Evolutionary conservation across 2,329 filamentous ascomycete genomes (phyloP).

Genomic region (Fusarium floridanum): DNA sequence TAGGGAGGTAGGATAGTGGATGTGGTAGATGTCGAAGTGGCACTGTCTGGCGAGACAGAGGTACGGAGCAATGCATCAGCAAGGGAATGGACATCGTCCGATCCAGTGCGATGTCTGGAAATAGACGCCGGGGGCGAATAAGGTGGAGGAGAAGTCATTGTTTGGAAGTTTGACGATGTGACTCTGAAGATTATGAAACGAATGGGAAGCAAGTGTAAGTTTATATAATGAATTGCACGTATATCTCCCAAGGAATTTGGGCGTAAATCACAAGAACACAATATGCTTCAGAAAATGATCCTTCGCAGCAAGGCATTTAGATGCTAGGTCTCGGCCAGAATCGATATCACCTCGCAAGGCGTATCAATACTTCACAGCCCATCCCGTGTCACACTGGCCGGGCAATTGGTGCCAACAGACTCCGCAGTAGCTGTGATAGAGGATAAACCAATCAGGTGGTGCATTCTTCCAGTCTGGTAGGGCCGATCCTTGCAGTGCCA

Average conservation of each 20-base stretch:
- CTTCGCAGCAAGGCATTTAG: background rate
- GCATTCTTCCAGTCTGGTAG: background rate
- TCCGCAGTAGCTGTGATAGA: background rate
- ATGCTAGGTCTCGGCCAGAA: background rate
- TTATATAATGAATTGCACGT: constrained; percentile 10
- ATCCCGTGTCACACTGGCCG: constrained; percentile 2
- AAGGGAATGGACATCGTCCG: background rate
- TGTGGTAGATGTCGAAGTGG: constrained; percentile 8
- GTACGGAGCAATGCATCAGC: background rate
- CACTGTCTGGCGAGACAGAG: background rate
- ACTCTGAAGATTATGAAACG: background rate
- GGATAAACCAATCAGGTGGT: background rate
- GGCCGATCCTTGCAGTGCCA: background rate
- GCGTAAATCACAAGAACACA: background rate
- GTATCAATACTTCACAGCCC: background rate
- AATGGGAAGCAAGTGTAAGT: background rate
- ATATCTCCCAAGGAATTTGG: background rate
- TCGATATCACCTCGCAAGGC: background rate
- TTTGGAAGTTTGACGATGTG: background rate
- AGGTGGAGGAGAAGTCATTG: constrained; percentile 26
- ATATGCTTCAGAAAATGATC: background rate
- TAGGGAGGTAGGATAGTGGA: constrained; percentile 21
- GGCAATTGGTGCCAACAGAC: constrained; percentile 2
- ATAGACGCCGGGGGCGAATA: constrained; percentile 12
- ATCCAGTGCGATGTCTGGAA: background rate